Evolutionary conservation across 345 rosid species (phyloP).

Genomic region (Balakata baccata): DNA sequence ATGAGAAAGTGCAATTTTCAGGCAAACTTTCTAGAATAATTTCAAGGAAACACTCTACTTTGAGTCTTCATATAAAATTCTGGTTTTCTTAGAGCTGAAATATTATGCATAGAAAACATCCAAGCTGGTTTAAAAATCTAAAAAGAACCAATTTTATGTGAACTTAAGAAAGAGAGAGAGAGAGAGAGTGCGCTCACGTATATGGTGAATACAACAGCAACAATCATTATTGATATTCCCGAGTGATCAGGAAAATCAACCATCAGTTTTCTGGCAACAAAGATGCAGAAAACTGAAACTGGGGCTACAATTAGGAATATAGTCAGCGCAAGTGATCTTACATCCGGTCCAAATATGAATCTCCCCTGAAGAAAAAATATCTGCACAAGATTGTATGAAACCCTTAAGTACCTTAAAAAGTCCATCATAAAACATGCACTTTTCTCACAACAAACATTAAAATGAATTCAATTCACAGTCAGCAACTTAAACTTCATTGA

Average conservation of each 20-base stretch:
- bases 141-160: neutral
- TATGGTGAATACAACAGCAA: constrained; percentile 47
- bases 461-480: neutral
- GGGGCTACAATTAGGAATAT: constrained; percentile 70
- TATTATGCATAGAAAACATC: neutral
- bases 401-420: constrained; percentile 6
- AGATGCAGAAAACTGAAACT: constrained; percentile 64
- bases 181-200: constrained; percentile 46
- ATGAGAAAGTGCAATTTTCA: neutral
- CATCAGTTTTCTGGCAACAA: constrained; percentile 62
- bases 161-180: constrained; percentile 11
- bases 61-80: neutral
- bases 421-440: neutral
- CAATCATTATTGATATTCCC: constrained; percentile 56
- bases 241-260: constrained; percentile 60
- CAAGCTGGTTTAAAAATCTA: neutral
- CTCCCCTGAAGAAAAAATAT: constrained; percentile 70
- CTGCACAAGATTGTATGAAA: constrained; percentile 39
- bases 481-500: constrained; percentile 1
- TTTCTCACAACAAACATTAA: neutral
- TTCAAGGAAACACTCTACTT: neutral
- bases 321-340: constrained; percentile 56
- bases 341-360: constrained; percentile 95
- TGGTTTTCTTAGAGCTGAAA: neutral
- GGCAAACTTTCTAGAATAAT: neutral